Base-by-base conservation (phyloP, 345 rosid genomes). In the Lenwebbia sp. region DNA sequence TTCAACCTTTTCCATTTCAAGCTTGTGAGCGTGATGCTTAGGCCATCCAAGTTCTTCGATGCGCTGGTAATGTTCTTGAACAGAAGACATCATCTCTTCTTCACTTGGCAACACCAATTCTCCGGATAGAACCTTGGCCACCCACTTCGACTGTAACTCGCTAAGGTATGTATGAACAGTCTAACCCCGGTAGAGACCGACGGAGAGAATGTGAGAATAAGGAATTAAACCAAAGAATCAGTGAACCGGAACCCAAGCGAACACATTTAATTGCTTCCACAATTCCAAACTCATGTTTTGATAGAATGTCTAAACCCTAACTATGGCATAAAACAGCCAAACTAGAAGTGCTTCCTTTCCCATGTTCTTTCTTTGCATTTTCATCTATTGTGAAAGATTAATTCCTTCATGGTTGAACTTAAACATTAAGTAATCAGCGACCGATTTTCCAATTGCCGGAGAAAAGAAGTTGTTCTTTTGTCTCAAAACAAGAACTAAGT, bases 91-190 rank as follows among this genome's bases (percentile, higher is more conserved):
- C 89, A 89, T 87, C 82, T 85, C 85, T 49, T 85, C 83, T 58
- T 51, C 55, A 51, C 74, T 74, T 56, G 89, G 89, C 62, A 89
- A 86, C 53, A 15, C 47, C 52, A 89, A 3, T 28, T 86, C 56
- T 10, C 87, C 83, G 2, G 88, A 89, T 41, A 89, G 82, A 85
- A 58, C 90, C 76, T 70, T 60, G 41, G 90, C 88, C 54, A 89
- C 65, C 87, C 90, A 89, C 86, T 87, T 89, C 76, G 88, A 85
- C 44, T 87, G 87, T 44, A 55, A n/a, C 82, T 87, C 88, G 49
- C 78, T 70, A 22, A 19, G 47, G 78, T 70, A 70, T 19, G 78
- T 0, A 4, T 70, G 78, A 37, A 70, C 44, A 70, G 78, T 33
- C 78, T 70, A 33, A 70, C 19, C 78, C 23, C 78, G 12, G 25